A percentile compares a stretch with the other conserved stretches of the same genome.
Evolutionary conservation across 495 filamentous ascomycete genomes (phyloP).

Genomic region (Xylaria telfairii): DNA sequence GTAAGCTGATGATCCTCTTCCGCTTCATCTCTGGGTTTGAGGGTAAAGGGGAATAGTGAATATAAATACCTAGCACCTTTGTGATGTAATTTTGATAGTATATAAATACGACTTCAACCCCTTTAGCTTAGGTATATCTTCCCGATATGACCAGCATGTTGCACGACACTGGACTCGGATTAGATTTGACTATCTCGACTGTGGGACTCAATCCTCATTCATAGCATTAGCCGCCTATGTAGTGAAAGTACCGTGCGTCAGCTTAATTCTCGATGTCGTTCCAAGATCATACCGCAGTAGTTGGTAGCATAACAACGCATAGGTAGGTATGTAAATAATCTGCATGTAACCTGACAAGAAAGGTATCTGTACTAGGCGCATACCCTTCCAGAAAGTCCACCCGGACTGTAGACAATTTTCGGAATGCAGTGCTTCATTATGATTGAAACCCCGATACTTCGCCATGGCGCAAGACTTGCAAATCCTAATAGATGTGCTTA

Average conservation of each 20-base stretch:
- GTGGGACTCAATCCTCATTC: not conserved
- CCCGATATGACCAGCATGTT: not conserved
- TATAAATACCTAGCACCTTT: conserved; percentile 7
- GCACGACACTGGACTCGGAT: not conserved
- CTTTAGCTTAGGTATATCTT: not conserved
- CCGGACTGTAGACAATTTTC: too few species aligned
- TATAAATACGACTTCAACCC: not conserved
- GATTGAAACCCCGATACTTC: too few species aligned
- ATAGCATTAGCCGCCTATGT: not conserved
- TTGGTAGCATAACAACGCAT: not conserved
- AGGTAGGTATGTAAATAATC: too few species aligned
- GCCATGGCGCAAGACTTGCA: too few species aligned
- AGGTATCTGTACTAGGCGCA: too few species aligned
- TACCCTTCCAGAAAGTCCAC: too few species aligned
- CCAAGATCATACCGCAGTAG: not conserved
- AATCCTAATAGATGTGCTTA: too few species aligned
- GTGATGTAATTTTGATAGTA: not conserved
- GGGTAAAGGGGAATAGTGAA: not conserved
- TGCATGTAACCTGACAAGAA: too few species aligned
- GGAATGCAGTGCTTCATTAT: too few species aligned
- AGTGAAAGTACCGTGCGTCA: not conserved
- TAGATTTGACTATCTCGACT: not conserved
- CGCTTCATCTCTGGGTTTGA: not conserved
- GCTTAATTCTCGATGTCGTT: not conserved
- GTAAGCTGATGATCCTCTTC: not conserved